Conservation (phyloP, 2,329 filamentous ascomycete species). For the Ophiostoma quercus region DNA sequence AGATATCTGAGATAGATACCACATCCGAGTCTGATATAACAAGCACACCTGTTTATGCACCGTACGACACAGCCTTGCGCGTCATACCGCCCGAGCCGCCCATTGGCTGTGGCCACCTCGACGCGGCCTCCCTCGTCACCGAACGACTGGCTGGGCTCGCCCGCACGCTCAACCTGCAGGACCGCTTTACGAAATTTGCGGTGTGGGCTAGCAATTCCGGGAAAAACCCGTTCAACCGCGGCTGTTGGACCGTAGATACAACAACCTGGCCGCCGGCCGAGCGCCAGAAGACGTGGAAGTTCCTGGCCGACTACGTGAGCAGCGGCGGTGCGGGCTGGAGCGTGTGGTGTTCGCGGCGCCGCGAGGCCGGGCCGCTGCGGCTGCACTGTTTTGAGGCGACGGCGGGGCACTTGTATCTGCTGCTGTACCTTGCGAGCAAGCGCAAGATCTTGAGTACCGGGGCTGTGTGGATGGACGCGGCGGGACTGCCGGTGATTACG, state of each 20-base stretch:
- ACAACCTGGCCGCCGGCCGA: slow-evolving; percentile 46
- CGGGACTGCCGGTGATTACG: slow-evolving; percentile 48
- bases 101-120: slow-evolving; percentile 42
- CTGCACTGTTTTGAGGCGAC: slow-evolving; percentile 76
- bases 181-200: slow-evolving; percentile 47
- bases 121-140: slow-evolving; percentile 51
- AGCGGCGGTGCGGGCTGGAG: slow-evolving; percentile 62
- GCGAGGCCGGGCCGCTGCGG: slow-evolving; percentile 46
- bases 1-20: not conserved
- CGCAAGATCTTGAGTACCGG: slow-evolving; percentile 54
- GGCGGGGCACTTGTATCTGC: slow-evolving; percentile 65
- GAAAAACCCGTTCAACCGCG: slow-evolving; percentile 61
- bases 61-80: slow-evolving; percentile 34
- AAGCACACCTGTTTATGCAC: not conserved
- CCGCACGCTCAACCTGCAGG: slow-evolving; percentile 45
- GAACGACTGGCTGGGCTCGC: slow-evolving; percentile 49
- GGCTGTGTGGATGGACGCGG: slow-evolving; percentile 62
- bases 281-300: slow-evolving; percentile 56
- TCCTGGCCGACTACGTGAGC: slow-evolving; percentile 55
- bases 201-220: slow-evolving; percentile 32
- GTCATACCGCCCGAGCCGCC: slow-evolving; percentile 53
- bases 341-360: slow-evolving; percentile 49
- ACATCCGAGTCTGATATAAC: too few species aligned
- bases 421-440: slow-evolving; percentile 67
- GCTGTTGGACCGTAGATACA: slow-evolving; percentile 68